These are phyloP conservation scores for Chamaecrista fasciculata DNA, from an alignment of 306 rosid genomes.

Conservation along the genomic window DNA sequence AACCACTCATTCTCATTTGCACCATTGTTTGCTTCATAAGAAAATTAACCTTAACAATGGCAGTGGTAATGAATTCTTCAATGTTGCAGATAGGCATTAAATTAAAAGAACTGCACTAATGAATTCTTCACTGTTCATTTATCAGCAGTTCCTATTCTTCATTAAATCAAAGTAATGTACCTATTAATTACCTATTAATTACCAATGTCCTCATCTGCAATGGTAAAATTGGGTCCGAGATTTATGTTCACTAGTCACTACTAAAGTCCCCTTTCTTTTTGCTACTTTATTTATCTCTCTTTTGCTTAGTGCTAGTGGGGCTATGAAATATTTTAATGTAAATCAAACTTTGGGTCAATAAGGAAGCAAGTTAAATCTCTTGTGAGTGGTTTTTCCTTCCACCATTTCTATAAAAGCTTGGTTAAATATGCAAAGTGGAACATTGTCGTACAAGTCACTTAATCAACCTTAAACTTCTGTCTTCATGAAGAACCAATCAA, in stretches of 20 bases:
- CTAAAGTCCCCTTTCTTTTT: neutral
- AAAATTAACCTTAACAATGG: conserved; percentile 19
- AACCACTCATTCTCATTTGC: neutral
- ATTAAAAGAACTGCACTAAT: conserved; percentile 15
- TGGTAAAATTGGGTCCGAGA: neutral
- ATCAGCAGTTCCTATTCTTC: no score
- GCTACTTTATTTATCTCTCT: neutral
- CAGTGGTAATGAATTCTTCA: conserved; percentile 1
- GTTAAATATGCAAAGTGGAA: conserved; percentile 34
- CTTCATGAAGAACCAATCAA: conserved; percentile 32
- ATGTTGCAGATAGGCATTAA: conserved; percentile 18
- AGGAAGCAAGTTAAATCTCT: conserved; percentile 23
- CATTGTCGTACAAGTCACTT: conserved; percentile 33
- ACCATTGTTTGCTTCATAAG: conserved; percentile 11
- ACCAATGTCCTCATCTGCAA: conserved; percentile 24
- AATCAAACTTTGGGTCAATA: conserved; percentile 22
- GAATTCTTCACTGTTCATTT: no score
- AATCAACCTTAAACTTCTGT: conserved; percentile 30
- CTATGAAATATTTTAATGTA: neutral
- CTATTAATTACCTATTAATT: no score
- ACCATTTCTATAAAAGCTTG: conserved; percentile 30
- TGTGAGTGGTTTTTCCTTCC: conserved; percentile 10
- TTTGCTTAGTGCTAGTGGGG: neutral
- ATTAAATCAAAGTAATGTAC: no score
- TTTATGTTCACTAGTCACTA: neutral